Conservation (phyloP, 2,329 filamentous ascomycete genomes). For the Capronia coronata region DNA sequence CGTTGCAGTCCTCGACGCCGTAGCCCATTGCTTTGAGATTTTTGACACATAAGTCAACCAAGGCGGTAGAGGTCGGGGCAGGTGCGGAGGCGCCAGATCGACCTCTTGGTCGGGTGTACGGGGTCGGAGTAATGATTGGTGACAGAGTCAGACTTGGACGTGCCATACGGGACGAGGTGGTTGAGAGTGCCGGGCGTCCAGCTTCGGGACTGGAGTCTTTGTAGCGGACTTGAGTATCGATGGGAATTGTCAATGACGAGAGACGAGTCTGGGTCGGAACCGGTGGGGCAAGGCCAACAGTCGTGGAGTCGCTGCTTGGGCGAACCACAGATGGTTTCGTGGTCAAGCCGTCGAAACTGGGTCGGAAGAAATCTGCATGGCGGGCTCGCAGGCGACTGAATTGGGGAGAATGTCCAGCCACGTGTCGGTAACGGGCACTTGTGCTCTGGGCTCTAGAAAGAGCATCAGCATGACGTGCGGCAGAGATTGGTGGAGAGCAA, state of each 20-base stretch:
- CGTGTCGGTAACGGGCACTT: not conserved
- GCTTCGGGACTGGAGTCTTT: not conserved
- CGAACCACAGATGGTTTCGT: not conserved
- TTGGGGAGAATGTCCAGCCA: not conserved
- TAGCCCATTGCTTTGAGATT: constrained; percentile 40
- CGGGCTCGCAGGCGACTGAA: not conserved
- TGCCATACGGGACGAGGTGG: not conserved
- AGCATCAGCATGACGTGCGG: not conserved
- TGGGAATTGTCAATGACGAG: not conserved
- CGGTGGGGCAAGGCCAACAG: not conserved
- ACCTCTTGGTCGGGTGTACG: constrained; percentile 2
- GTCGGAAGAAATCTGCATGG: not conserved
- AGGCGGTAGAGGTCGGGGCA: constrained; percentile 6
- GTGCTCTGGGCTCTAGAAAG: not conserved
- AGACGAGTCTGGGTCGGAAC: not conserved
- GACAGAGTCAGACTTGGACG: not conserved
- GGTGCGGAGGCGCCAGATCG: constrained; percentile 4
- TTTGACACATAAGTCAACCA: constrained; percentile 35
- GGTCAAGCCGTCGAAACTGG: not conserved
- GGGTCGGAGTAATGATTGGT: not conserved
- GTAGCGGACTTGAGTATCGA: not conserved
- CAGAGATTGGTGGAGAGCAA: not conserved
- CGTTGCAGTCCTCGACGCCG: constrained; percentile 33
- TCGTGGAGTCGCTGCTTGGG: not conserved
- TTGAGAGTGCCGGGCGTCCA: not conserved